Base-by-base conservation (phyloP, 2,329 filamentous ascomycete species). In the Phialophora expanda region DNA sequence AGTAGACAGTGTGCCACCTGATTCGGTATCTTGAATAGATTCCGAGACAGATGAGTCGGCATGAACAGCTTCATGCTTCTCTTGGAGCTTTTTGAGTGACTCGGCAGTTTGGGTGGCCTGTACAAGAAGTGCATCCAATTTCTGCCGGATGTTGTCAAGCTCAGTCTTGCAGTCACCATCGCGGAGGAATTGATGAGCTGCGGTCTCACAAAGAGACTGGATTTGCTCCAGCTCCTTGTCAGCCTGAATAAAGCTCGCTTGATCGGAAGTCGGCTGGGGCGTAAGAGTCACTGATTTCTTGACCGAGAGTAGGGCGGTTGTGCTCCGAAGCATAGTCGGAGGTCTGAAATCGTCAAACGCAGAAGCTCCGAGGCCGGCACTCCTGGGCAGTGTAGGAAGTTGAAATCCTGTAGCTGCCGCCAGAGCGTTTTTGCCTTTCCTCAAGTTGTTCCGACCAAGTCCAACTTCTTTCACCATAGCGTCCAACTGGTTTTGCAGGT, bases 141-240 rank as follows among this genome's bases (percentile, higher is more conserved):
- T 86, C 64, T 83, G 81, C 73, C 88, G 86, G 61, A 93, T 89
- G 55, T 87, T 89, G 28, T 83, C 82, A 46, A 97, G 84, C 76
- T 96, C 92, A 20, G 87, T 85, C n/a, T 82, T 85, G 77, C 93
- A 97, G 73, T 95, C 90, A 11, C 93, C 93, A 61, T 93, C 90
- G 26, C 93, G 87, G n/a, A 97, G 82, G 67, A 95, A 92, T 74
- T 96, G 91, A 74, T 96, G 93, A 0, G 93, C 93, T 2, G 90
- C 93, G 61, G 89, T 88, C 79, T 97, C 93, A 75, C 91, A 96
- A 72, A 93, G 86, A 63, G 85, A 85, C 76, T 97, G 92, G 4
- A 92, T 90, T 69, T 87, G 86, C 75, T 97, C 93, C 28, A 97
- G 82, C 0, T 87, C 86, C 75, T 90, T 90, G 75, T 97, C 93